phyloP scores from a whole-genome alignment of 2,329 filamentous ascomycete species.

The Zymoseptoria passerinii region DNA sequence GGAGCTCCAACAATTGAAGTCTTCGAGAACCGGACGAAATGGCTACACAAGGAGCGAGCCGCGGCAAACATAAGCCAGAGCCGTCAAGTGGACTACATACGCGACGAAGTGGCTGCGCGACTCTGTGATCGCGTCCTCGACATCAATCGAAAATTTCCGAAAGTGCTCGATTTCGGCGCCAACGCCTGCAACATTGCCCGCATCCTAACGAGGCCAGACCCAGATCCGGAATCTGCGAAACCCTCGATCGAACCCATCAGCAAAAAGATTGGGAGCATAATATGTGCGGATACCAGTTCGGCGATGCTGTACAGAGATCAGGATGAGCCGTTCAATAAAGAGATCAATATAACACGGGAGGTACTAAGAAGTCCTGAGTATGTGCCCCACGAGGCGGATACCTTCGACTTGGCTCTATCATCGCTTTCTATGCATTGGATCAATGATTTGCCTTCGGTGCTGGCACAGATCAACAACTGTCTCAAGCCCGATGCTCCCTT shows the following conservation, averaged over 20 bases:
- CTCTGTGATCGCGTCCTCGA: conserved; percentile 83
- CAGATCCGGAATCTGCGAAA: conserved; percentile 56
- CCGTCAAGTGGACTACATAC: conserved; percentile 80
- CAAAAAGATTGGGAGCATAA: conserved; percentile 62
- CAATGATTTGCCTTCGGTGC: conserved; percentile 82
- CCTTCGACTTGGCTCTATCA: conserved; percentile 85
- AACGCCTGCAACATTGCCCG: conserved; percentile 92
- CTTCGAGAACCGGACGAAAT: conserved; percentile 83
- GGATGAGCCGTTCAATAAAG: conserved; percentile 62
- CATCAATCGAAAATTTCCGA: conserved; percentile 79
- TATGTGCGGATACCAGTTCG: conserved; percentile 73
- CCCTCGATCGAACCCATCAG: conserved; percentile 59
- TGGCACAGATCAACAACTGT: conserved; percentile 75
- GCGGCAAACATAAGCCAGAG: conserved; percentile 62
- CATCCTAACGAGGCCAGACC: conserved; percentile 55
- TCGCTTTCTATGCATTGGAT: conserved; percentile 92
- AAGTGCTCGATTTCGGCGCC: conserved; percentile 84
- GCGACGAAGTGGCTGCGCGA: conserved; percentile 80
- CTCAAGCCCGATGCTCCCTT: conserved; percentile 89
- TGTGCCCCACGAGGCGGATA: conserved; percentile 64
- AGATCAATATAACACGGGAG: conserved; percentile 63
- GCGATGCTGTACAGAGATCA: conserved; percentile 73
- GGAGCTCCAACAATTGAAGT: conserved; percentile 76
- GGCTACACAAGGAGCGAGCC: conserved; percentile 82
- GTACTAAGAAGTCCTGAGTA: conserved; percentile 68